Percentiles rank a stretch among this genome's conserved stretches.
These are phyloP conservation scores for Helianthus annuus DNA, from an alignment of 129 eudicot species.

Conservation along the genomic window HanXRQr2.0-SUNRISE NC_035447.2:136041281-136041780, in stretches of 20 bases:
- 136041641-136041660: conserved; percentile 25
- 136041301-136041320: too few species aligned
- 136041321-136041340: too few species aligned
- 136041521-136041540: conserved; percentile 28
- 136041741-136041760: too few species aligned
- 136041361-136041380: not conserved
- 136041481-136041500: conserved; percentile 21
- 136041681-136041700: conserved; percentile 6
- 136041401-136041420: not conserved
- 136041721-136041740: not conserved
- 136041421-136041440: not conserved
- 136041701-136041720: not conserved
- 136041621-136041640: conserved; percentile 32
- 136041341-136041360: not conserved
- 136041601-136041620: conserved; percentile 37
- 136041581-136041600: conserved; percentile 26
- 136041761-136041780: too few species aligned
- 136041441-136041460: not conserved
- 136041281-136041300: too few species aligned
- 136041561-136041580: conserved; percentile 27
- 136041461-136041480: conserved; percentile 9
- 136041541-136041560: conserved; percentile 31
- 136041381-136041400: not conserved
- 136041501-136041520: conserved; percentile 32
- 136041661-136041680: conserved; percentile 32